phyloP scores from a whole-genome alignment of 1,284 basidiomycete genomes.

The Apiotrichum montevideense region DNA sequence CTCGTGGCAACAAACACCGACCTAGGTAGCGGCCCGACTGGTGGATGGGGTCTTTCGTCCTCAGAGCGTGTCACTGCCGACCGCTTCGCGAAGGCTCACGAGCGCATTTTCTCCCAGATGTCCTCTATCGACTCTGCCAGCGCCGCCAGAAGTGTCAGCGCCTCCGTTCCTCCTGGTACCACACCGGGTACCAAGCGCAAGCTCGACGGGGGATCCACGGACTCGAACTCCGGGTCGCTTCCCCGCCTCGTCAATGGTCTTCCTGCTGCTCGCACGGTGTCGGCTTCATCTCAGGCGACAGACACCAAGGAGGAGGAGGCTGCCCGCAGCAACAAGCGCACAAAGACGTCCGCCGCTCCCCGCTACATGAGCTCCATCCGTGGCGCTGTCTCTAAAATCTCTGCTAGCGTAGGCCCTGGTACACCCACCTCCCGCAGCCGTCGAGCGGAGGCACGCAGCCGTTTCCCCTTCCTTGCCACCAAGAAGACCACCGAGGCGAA shows the following conservation, averaged over 20 bases:
- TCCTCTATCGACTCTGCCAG: not conserved
- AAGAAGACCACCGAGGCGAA: not conserved
- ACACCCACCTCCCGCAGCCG: not conserved
- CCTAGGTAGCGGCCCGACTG: constrained; percentile 19
- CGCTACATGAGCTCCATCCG: not conserved
- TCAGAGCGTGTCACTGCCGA: constrained; percentile 12
- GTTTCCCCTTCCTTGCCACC: constrained; percentile 9
- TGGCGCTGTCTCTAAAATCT: not conserved
- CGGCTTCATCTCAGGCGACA: not conserved
- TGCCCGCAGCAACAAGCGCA: constrained; percentile 7
- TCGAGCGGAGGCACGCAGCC: not conserved
- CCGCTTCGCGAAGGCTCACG: constrained; percentile 36
- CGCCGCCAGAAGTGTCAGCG: not conserved
- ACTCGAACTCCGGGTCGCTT: not conserved
- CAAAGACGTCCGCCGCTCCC: constrained; percentile 1
- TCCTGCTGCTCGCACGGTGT: not conserved
- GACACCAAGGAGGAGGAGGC: not conserved
- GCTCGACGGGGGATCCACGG: not conserved
- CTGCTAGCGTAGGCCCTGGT: not conserved
- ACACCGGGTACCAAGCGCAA: constrained; percentile 1
- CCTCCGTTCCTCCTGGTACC: not conserved
- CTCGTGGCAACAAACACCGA: constrained; percentile 28
- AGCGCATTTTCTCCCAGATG: constrained; percentile 40
- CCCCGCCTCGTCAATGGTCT: constrained; percentile 2
- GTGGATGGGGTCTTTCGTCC: constrained; percentile 30